Evolutionary conservation across 1,139 yeast species (phyloP), one percentile per base, ranked within the genome.

Genomic region (Suhomyces choctaworum): DNA sequence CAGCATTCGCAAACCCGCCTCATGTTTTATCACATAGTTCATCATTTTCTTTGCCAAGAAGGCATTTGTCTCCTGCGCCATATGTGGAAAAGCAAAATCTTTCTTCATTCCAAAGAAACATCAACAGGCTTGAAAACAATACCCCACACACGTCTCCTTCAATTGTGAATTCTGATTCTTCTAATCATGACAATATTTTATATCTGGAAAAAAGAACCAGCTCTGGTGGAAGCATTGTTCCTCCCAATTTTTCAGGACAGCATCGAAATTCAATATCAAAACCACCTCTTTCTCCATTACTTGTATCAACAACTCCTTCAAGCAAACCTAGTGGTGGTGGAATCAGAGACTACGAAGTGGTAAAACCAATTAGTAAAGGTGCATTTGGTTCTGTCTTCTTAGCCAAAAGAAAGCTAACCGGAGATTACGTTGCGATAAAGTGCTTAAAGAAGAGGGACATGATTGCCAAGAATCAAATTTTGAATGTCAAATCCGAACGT

Each of bases 381-480:
- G 98, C 99, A 0, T 94, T 90, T 68, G 98, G 98, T 0, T 84
- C 95, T 25, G 99, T 94, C 1, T 92, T 82, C 55, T 66, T 94
- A 12, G 92, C 96, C 0, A 78, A 82, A 45, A 76, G 94, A 48
- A 82, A 80, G 49, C 60, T 84, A 10, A 92, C 97, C 0, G 97
- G 97, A 2, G 98, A 94, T 45, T 86, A 89, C 56, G 94, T 86
- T 48, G 98, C 99, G 1, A 89, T 94, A 42, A 94, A 94, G 57
- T 94, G 90, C n/a, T 66, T 94, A 44, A 86, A 83, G 48, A 94
- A 94, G 58, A 77, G 95, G 5, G 98, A 92, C 58, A 92, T 94
- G 97, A 82, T 92, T 45, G 94, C 96, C 2, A 92, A 92, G 60
- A 94, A 94, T 66, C 98, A 94, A 63, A 94, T 92, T 3, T 80